A percentile compares a stretch with the other conserved stretches of the same genome.
These are phyloP conservation scores for Microbotryomycetes sp. DNA, from an alignment of 1,284 basidiomycete genomes.

Conservation along the genomic window DNA sequence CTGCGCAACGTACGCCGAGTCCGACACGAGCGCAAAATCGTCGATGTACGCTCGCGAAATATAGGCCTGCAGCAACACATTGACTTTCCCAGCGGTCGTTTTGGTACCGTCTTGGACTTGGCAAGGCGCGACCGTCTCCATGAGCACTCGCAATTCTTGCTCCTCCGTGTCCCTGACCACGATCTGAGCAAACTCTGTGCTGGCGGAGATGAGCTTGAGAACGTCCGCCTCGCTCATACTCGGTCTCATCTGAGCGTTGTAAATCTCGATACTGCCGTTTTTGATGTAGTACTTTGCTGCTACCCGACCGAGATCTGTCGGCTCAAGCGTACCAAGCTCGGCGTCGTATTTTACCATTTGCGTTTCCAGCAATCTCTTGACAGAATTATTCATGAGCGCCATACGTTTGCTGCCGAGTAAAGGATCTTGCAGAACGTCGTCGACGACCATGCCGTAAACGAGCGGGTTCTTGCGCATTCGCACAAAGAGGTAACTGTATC, in stretches of 20 bases:
- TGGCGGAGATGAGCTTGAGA: slow-evolving; percentile 74
- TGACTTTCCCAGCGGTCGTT: slow-evolving; percentile 84
- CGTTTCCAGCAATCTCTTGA: slow-evolving; percentile 60
- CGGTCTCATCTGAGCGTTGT: slow-evolving; percentile 72
- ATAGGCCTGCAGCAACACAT: slow-evolving; percentile 86
- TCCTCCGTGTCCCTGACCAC: slow-evolving; percentile 85
- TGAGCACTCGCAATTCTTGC: slow-evolving; percentile 68
- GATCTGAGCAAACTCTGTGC: slow-evolving; percentile 96
- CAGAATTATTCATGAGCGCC: slow-evolving; percentile 64
- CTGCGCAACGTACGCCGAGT: slow-evolving; percentile 72
- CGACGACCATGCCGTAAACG: slow-evolving; percentile 78
- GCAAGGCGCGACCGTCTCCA: slow-evolving; percentile 63
- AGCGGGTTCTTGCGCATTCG: slow-evolving; percentile 91
- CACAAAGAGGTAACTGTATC: slow-evolving; percentile 95
- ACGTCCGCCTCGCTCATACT: slow-evolving; percentile 93
- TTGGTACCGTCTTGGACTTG: slow-evolving; percentile 72
- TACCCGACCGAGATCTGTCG: slow-evolving; percentile 85
- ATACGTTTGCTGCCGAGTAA: slow-evolving; percentile 66
- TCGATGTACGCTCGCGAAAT: slow-evolving; percentile 75
- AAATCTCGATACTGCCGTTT: slow-evolving; percentile 77
- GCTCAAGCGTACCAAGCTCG: slow-evolving; percentile 55
- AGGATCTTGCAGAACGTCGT: slow-evolving; percentile 67
- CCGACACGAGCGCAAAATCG: slow-evolving; percentile 95
- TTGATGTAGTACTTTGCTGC: slow-evolving; percentile 96
- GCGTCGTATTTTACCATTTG: slow-evolving; percentile 79